Base-by-base conservation (phyloP, 2,329 filamentous ascomycete species). In the Gyromitra esculenta region DNA sequence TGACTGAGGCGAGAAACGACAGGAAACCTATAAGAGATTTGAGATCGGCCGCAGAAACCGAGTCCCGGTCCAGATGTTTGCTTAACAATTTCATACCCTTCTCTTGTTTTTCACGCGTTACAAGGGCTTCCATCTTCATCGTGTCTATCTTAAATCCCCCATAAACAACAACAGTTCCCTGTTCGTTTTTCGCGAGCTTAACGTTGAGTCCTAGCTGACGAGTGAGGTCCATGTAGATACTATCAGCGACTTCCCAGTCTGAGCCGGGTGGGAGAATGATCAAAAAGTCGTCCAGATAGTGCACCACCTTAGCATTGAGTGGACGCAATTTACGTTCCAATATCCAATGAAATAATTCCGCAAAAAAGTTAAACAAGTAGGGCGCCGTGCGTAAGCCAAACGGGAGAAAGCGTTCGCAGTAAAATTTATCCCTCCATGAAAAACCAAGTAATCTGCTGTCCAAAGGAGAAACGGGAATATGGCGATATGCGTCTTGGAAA, bases 271-370 rank as follows among this genome's bases (percentile, higher is more conserved):
- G 68, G 15, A 72, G 48, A 37, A 72, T n/a, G n/a, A 65, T 50
- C 21, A 72, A 21, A 63, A 65, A 64, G 43, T 72, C 68, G 25
- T 72, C 68, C 15, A 72, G 31, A 35, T 72, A 72, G 43, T 72
- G 68, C 37, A 72, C 5, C 31, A 56, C 68, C 8, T 37, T 35
- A 15, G 56, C 43, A 39, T 21, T 35, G 45, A 69, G 45, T 13
- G 35, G 37, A 9, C 63, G 52, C 56, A 72, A 45, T 37, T 18
- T 18, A 15, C 31, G 15, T 52, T 72, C 68, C 9, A 72, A n/a
- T 7, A 72, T 65, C 68, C 68, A 72, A 15, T 72, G 57, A 21
- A 72, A 65, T 4, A 59, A 13, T 13, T 72, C 68, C 41, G 68
- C 57, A 13, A 72, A 63, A 11, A 72, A 41, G 18, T 72, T 72